Percentiles rank a stretch among this genome's conserved stretches.
These are phyloP conservation scores for Cyclotella cryptica DNA, from an alignment of 108 stramenopile genomes.

Conservation along the genomic window DNA sequence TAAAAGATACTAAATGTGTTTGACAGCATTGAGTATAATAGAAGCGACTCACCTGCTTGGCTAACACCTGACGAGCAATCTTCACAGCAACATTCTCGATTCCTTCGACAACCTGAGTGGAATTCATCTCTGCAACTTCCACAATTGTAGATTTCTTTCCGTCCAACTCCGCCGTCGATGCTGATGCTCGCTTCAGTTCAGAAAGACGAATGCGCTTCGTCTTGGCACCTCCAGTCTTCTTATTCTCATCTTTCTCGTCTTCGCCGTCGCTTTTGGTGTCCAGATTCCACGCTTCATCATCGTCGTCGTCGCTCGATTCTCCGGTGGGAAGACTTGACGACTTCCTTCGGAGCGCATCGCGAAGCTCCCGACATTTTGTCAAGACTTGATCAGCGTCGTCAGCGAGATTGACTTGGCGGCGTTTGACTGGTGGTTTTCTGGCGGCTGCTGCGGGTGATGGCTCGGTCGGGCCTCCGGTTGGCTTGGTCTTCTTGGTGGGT, in stretches of 20 bases:
- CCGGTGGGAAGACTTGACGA: background rate
- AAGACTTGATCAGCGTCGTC: constrained; percentile 77
- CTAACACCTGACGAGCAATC: constrained; percentile 71
- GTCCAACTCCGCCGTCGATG: constrained; percentile 18
- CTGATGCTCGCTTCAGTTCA: constrained; percentile 17
- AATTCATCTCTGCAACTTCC: constrained; percentile 77
- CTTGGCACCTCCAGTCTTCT: constrained; percentile 1
- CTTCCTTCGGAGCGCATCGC: constrained; percentile 49
- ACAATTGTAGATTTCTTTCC: constrained; percentile 58
- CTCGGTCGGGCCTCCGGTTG: background rate
- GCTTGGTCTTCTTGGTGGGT: background rate
- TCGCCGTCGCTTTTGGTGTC: background rate
- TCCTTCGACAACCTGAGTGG: constrained; percentile 79
- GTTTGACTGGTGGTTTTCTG: constrained; percentile 35
- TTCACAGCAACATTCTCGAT: constrained; percentile 79
- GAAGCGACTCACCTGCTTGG: constrained; percentile 51
- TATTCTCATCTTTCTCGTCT: background rate
- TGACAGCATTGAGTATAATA: background rate
- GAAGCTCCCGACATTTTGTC: constrained; percentile 72
- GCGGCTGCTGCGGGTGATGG: background rate
- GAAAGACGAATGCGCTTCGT: constrained; percentile 26
- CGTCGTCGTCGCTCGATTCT: constrained; percentile 14
- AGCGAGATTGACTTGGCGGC: constrained; percentile 53
- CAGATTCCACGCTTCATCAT: constrained; percentile 18
- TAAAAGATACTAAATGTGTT: background rate